These are phyloP conservation scores for Collybia nuda DNA, from an alignment of 768 basidiomycete genomes.

Conservation along the genomic window DNA sequence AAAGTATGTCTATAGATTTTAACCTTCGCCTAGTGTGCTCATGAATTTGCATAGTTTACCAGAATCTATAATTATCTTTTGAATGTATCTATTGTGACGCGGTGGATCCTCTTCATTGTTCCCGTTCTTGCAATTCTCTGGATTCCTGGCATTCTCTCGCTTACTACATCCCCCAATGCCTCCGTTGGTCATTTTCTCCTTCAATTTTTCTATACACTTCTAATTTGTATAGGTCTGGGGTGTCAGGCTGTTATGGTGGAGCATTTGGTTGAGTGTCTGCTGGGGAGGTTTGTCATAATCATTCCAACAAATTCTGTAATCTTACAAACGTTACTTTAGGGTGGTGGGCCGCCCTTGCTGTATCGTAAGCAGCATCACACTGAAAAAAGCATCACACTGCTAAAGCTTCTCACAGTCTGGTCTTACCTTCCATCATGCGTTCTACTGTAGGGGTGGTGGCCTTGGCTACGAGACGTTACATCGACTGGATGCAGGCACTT, in stretches of 20 bases:
- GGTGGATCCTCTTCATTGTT: constrained; percentile 79
- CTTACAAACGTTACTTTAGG: constrained; percentile 33
- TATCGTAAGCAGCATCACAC: constrained; percentile 53
- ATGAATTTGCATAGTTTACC: constrained; percentile 39
- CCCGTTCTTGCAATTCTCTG: constrained; percentile 67
- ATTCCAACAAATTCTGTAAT: not conserved
- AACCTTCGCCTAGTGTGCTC: constrained; percentile 1
- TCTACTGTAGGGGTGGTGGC: constrained; percentile 74
- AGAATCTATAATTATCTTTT: constrained; percentile 73
- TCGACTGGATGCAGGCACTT: constrained; percentile 74
- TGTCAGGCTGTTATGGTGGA: constrained; percentile 72
- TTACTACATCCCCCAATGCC: constrained; percentile 49
- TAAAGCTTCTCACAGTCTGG: constrained; percentile 28
- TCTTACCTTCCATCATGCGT: constrained; percentile 54
- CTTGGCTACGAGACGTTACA: constrained; percentile 68
- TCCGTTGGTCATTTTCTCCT: constrained; percentile 35
- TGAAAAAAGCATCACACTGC: constrained; percentile 14
- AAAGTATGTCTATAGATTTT: constrained; percentile 35
- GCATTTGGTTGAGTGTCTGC: constrained; percentile 76
- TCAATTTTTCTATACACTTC: not conserved
- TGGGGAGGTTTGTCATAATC: constrained; percentile 61
- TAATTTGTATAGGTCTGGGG: constrained; percentile 47
- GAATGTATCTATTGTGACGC: constrained; percentile 72
- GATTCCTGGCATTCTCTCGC: constrained; percentile 73
- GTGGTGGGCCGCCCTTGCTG: constrained; percentile 78